A percentile compares a stretch with the other conserved stretches of the same genome.
These are phyloP conservation scores for Sporothrix pallida DNA, from an alignment of 2,329 filamentous ascomycete genomes.

Conservation along the genomic window DNA sequence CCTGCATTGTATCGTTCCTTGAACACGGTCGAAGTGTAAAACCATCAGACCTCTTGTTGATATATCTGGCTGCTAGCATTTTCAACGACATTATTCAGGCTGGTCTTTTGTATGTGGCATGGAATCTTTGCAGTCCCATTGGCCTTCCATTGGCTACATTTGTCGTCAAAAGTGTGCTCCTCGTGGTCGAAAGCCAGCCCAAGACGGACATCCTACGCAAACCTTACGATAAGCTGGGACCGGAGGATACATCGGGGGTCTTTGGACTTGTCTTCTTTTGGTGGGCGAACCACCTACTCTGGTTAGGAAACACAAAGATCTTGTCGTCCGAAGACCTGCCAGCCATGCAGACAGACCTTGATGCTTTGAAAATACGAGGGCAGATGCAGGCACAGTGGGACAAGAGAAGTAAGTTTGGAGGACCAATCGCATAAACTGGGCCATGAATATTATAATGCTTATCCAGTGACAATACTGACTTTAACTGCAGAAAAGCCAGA, in stretches of 20 bases:
- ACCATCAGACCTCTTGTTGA: neutral
- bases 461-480: neutral
- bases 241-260: neutral
- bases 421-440: neutral
- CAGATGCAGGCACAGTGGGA: neutral
- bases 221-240: neutral
- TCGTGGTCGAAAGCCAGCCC: neutral
- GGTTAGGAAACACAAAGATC: neutral
- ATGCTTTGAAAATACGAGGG: neutral
- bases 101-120: neutral
- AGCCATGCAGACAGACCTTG: neutral
- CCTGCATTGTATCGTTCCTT: neutral
- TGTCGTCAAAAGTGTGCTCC: neutral
- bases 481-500: neutral
- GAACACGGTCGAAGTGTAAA: neutral
- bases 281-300: neutral
- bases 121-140: neutral
- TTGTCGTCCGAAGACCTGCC: neutral
- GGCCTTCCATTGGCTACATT: neutral
- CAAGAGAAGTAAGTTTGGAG: neutral
- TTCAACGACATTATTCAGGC: neutral
- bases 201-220: neutral
- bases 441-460: too few relatives aligned
- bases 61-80: neutral
- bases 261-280: neutral